Evolutionary conservation across 805 yeast species (phyloP), one percentile per base, ranked within the genome.

Genomic region (Saccharomyces paradoxus): DNA sequence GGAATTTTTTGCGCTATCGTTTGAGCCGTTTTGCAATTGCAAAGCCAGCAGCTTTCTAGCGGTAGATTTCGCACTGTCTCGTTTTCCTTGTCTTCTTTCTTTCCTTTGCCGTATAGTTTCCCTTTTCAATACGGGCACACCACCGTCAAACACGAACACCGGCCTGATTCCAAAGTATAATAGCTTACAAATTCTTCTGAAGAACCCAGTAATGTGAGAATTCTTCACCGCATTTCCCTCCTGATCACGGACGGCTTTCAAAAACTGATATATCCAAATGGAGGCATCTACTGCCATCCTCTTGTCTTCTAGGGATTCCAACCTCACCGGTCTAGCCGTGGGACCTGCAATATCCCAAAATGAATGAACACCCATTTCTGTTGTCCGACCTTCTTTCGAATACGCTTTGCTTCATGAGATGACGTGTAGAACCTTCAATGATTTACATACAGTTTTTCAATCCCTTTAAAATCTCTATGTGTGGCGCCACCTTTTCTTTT

Each of bases 261-360:
- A 74, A 65, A 94, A 94, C 69, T 94, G 99, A 67, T 94, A 94
- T 53, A 94, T 87, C 99, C 99, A 94, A 59, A 94, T 94, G 2
- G 98, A 92, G 0, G 99, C 99, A 75, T 94, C 99, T 7, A 94
- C 92, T 0, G 99, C 99, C 62, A 94, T 74, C 52, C 79, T 76
- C 66, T 85, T 86, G 55, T 90, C 83, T 24, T 87, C 80, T 37
- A 94, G 76, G 0, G 95, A 84, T 67, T 92, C 98, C 29, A 94
- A 77, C 53, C 92, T 78, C 1, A 94, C 96, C 0, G 99, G 97
- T 50, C 87, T 77, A 0, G 98, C 94, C 0, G 92, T 81, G 0
- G 97, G 95, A 5, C 89, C 95, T 2, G 92, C 76, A 10, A 94
- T 83, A 51, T 84, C 89, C 99, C 99, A 94, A 50, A 94, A 79